These are phyloP conservation scores for Entonaema liquescens DNA, from an alignment of 495 filamentous ascomycete genomes.

Conservation along the genomic window DNA sequence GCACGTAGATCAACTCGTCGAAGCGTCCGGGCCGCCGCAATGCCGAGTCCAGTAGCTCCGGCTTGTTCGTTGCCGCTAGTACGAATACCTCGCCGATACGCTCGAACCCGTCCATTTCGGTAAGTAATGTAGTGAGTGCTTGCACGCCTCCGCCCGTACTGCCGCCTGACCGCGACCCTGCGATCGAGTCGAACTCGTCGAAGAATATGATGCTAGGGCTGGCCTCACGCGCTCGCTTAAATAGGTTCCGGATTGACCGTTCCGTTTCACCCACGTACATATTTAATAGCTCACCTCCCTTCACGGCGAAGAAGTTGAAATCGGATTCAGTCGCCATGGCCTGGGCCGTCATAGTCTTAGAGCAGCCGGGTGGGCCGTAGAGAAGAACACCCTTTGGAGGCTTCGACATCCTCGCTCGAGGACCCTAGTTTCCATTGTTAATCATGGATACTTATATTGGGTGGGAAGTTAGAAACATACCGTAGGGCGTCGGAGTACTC, in stretches of 20 bases:
- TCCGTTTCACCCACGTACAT: conserved; percentile 99
- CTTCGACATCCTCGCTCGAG: conserved; percentile 38
- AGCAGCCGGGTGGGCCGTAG: conserved; percentile 95
- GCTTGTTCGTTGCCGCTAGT: conserved; percentile 94
- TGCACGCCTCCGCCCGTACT: conserved; percentile 68
- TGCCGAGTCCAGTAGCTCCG: conserved; percentile 85
- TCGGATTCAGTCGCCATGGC: conserved; percentile 91
- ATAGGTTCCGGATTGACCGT: conserved; percentile 85
- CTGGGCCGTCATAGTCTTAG: conserved; percentile 92
- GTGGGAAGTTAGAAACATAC: conserved; percentile 19
- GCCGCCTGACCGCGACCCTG: conserved; percentile 69
- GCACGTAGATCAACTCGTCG: conserved; percentile 90
- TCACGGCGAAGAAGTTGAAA: conserved; percentile 94
- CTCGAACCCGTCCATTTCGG: conserved; percentile 97
- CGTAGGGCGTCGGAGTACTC: conserved; percentile 36
- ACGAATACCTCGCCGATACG: conserved; percentile 83
- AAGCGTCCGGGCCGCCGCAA: conserved; percentile 88
- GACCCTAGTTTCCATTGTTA: conserved; percentile 25
- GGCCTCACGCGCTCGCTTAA: conserved; percentile 84
- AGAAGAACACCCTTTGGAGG: conserved; percentile 85
- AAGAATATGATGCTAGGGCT: conserved; percentile 97
- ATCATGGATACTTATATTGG: neutral
- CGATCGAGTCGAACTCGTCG: conserved; percentile 96
- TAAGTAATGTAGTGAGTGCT: conserved; percentile 88
- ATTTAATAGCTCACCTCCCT: conserved; percentile 93